Percentiles rank a stretch among this genome's conserved stretches.
phyloP scores from a whole-genome alignment of 495 filamentous ascomycete genomes.

The Polyplosphaeria fusca region DNA sequence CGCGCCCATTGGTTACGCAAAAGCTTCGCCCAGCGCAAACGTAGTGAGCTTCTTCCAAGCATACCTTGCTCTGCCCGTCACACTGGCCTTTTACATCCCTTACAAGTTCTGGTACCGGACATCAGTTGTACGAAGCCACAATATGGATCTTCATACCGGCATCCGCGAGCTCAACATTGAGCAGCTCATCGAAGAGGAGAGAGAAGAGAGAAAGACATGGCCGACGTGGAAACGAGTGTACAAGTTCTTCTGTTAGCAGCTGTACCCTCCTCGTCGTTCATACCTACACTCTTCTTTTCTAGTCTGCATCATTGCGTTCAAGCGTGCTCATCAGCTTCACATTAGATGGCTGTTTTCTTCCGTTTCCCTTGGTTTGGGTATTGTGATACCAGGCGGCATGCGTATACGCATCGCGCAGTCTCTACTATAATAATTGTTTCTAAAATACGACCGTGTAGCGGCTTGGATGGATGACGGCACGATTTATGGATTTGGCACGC shows the following conservation, averaged over 20 bases:
- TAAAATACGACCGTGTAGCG: no score
- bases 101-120: conserved; percentile 81
- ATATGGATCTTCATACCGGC: conserved; percentile 90
- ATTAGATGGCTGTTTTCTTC: not conserved
- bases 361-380: conserved; percentile 3
- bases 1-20: conserved; percentile 63
- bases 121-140: conserved; percentile 55
- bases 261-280: not conserved
- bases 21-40: conserved; percentile 44
- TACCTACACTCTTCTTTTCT: not conserved
- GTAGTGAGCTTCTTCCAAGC: conserved; percentile 67
- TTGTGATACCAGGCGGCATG: conserved; percentile 22
- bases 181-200: conserved; percentile 71
- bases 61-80: conserved; percentile 82
- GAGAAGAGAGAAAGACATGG: conserved; percentile 67
- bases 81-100: conserved; percentile 66
- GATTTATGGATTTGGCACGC: no score
- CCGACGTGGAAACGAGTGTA: conserved; percentile 82
- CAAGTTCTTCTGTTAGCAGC: conserved; percentile 41
- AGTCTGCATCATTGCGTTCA: not conserved
- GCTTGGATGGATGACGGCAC: no score
- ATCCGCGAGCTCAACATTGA: conserved; percentile 78
- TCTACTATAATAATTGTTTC: not conserved
- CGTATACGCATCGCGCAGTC: conserved; percentile 8
- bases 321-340: not conserved